Conservation (phyloP, 805 yeast species). For the Kodamaea kakaduensis region DNA sequence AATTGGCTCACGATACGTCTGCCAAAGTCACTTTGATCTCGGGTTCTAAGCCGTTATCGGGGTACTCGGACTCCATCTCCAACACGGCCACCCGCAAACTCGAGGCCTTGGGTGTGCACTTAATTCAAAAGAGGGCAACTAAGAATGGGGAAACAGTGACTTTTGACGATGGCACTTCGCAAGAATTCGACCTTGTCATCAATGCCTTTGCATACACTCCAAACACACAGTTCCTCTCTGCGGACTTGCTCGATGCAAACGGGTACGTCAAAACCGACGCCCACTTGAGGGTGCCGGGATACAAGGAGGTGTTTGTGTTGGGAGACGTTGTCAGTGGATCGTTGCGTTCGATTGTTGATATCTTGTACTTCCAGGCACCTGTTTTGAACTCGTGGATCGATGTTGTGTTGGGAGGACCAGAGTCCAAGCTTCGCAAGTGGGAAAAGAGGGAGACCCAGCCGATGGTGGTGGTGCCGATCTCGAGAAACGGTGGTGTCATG, state of each 20-base stretch:
- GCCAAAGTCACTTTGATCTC: constrained; percentile 24
- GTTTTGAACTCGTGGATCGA: constrained; percentile 14
- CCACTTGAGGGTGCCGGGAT: constrained; percentile 21
- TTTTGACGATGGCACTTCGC: constrained; percentile 17
- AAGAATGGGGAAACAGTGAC: constrained; percentile 11
- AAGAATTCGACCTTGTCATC: constrained; percentile 28
- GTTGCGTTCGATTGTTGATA: constrained; percentile 22
- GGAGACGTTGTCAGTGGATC: constrained; percentile 33
- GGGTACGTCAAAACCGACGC: constrained; percentile 31
- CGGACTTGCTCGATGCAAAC: constrained; percentile 17
- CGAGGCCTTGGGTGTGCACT: constrained; percentile 17
- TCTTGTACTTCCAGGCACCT: constrained; percentile 20
- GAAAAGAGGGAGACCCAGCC: constrained; percentile 10
- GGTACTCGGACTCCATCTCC: constrained; percentile 14
- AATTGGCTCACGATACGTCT: constrained; percentile 22
- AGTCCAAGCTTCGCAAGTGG: constrained; percentile 13
- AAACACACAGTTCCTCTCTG: constrained; percentile 30
- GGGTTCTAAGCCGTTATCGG: constrained; percentile 19
- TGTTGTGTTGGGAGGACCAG: constrained; percentile 11
- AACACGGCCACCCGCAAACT: constrained; percentile 16
- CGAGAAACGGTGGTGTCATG: constrained; percentile 36
- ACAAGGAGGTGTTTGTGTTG: constrained; percentile 27
- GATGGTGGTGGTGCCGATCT: constrained; percentile 27
- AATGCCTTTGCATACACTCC: constrained; percentile 25
- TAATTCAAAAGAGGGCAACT: constrained; percentile 16